A percentile compares a stretch with the other conserved stretches of the same genome.
phyloP scores from a whole-genome alignment of 2,329 filamentous ascomycete genomes.

The Talaromyces sp. region DNA sequence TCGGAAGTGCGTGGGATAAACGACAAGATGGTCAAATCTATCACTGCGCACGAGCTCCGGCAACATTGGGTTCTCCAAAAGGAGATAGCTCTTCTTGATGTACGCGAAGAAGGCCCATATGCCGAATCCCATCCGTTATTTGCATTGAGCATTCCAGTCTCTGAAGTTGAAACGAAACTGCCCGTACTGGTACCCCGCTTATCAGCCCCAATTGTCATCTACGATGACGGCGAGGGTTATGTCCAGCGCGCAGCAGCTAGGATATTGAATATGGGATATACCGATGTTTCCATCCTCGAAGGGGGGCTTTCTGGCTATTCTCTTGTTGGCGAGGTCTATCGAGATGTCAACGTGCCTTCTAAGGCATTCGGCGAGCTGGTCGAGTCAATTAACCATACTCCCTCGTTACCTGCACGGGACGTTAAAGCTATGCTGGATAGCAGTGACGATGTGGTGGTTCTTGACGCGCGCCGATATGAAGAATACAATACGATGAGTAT shows the following conservation, averaged over 20 bases:
- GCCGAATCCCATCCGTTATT: slow-evolving; percentile 32
- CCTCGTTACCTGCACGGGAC: slow-evolving; percentile 30
- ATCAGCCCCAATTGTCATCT: slow-evolving; percentile 31
- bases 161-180: slow-evolving; percentile 31
- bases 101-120: slow-evolving; percentile 37
- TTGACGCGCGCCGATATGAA: slow-evolving; percentile 33
- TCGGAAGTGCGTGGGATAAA: no score
- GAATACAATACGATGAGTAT: slow-evolving; percentile 39
- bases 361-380: slow-evolving; percentile 38
- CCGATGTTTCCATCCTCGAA: slow-evolving; percentile 26
- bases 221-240: slow-evolving; percentile 35
- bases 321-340: slow-evolving; percentile 31
- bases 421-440: slow-evolving; percentile 28
- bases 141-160: slow-evolving; percentile 33
- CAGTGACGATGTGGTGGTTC: slow-evolving; percentile 26
- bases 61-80: slow-evolving; percentile 24
- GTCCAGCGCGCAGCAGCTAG: slow-evolving; percentile 23
- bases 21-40: slow-evolving; percentile 23
- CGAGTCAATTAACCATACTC: slow-evolving; percentile 34
- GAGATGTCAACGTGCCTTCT: slow-evolving; percentile 36
- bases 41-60: slow-evolving; percentile 26
- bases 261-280: slow-evolving; percentile 29
- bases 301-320: slow-evolving; percentile 30
- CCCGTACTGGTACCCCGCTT: slow-evolving; percentile 30
- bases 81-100: slow-evolving; percentile 34